Evolutionary conservation across 768 basidiomycete genomes (phyloP).

Genomic region (Infundibulicybe gibba): DNA sequence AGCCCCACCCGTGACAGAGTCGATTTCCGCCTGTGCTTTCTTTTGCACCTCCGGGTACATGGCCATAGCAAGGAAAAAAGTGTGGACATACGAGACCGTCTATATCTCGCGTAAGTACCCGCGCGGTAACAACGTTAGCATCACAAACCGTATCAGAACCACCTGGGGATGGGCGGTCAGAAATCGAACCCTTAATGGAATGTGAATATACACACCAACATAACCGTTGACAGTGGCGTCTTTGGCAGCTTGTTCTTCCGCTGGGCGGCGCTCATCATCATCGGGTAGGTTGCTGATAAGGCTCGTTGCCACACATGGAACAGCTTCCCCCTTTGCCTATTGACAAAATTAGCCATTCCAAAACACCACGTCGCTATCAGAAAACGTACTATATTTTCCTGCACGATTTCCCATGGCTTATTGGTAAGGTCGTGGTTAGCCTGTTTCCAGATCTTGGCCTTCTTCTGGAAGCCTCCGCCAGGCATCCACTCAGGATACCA

Average conservation of each 20-base stretch:
- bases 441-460: constrained; percentile 22
- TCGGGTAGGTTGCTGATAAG: constrained; percentile 1
- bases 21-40: constrained; percentile 12
- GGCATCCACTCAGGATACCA: constrained; percentile 33
- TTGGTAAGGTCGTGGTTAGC: too few species aligned
- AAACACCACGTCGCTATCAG: too few species aligned
- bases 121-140: too few species aligned
- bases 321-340: neutral
- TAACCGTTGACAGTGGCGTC: constrained; percentile 7
- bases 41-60: constrained; percentile 23
- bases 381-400: too few species aligned
- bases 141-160: too few species aligned
- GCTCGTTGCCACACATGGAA: neutral
- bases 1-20: constrained; percentile 7
- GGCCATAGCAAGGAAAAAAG: constrained; percentile 20
- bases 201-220: neutral
- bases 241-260: constrained; percentile 4
- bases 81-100: too few species aligned
- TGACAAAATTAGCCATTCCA: too few species aligned
- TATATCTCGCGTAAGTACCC: too few species aligned
- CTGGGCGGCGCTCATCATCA: neutral
- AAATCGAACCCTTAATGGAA: too few species aligned
- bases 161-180: too few species aligned
- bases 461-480: constrained; percentile 27
- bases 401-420: too few species aligned